phyloP scores from a whole-genome alignment of 2,329 filamentous ascomycete species.

The Neopestalotiopsis rosae region DNA sequence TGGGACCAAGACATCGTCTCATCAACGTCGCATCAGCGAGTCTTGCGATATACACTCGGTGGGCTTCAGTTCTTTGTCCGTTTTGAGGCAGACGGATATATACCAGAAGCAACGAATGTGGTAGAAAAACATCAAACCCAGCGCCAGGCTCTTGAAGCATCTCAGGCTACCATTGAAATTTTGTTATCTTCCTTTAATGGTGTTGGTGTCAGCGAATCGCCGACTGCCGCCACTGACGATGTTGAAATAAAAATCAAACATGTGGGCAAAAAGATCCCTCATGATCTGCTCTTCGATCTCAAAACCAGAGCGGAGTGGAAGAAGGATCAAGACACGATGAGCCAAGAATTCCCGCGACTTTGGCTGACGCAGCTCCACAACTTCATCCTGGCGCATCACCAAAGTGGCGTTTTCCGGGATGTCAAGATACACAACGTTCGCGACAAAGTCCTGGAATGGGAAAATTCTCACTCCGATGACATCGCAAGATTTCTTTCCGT shows the following conservation, averaged over 20 bases:
- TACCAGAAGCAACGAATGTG: conserved; percentile 22
- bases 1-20: conserved; percentile 61
- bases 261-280: conserved; percentile 35
- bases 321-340: conserved; percentile 35
- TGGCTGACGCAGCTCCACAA: conserved; percentile 46
- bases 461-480: background rate
- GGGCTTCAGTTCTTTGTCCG: conserved; percentile 57
- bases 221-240: too few relatives aligned
- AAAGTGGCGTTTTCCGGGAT: conserved; percentile 41
- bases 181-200: conserved; percentile 6
- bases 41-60: conserved; percentile 64
- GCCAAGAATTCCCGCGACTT: conserved; percentile 45
- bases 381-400: conserved; percentile 48
- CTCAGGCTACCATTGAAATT: background rate
- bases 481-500: conserved; percentile 16
- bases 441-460: conserved; percentile 17
- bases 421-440: conserved; percentile 21
- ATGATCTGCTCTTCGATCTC: conserved; percentile 46
- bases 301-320: conserved; percentile 45
- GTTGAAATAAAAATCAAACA: conserved; percentile 19
- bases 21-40: conserved; percentile 66
- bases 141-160: background rate
- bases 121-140: background rate
- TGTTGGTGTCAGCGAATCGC: background rate
- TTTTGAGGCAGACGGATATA: conserved; percentile 64